These are phyloP conservation scores for Herpetomonas samuelpessoai DNA, from an alignment of 208 protist genomes.

Conservation along the genomic window DNA sequence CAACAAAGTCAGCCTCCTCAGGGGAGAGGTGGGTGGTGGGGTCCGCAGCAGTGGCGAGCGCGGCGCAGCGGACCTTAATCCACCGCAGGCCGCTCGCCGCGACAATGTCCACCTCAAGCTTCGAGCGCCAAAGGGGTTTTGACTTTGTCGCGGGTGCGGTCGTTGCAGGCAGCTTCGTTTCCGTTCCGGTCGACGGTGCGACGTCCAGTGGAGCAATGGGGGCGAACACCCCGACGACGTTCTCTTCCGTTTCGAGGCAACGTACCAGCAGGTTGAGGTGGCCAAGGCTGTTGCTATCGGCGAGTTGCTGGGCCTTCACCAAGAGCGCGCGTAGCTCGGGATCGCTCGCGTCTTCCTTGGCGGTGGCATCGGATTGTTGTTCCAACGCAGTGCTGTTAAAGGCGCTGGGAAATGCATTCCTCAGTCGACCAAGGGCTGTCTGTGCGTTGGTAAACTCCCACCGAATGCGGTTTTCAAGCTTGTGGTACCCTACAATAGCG, in stretches of 20 bases:
- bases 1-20: conserved; percentile 2
- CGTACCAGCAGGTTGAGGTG: conserved; percentile 30
- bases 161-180: neutral
- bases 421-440: conserved; percentile 1
- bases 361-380: too few relatives aligned
- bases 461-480: conserved; percentile 22
- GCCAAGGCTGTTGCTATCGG: conserved; percentile 25
- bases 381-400: too few relatives aligned
- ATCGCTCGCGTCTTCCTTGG: too few relatives aligned
- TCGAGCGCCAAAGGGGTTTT: neutral
- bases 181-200: too few relatives aligned
- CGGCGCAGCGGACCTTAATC: conserved; percentile 55
- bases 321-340: conserved; percentile 6
- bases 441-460: conserved; percentile 19
- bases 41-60: conserved; percentile 15
- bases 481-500: conserved; percentile 13
- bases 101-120: conserved; percentile 54
- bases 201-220: too few relatives aligned
- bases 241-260: conserved; percentile 27
- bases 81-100: conserved; percentile 52
- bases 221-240: conserved; percentile 37
- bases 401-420: too few relatives aligned
- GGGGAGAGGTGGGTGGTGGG: conserved; percentile 17
- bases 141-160: neutral
- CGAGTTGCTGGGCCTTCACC: conserved; percentile 16